Evolutionary conservation across 148 eudicot genomes (phyloP), one percentile per base, ranked within the genome.

Genomic region (Bassia scoparia): DNA sequence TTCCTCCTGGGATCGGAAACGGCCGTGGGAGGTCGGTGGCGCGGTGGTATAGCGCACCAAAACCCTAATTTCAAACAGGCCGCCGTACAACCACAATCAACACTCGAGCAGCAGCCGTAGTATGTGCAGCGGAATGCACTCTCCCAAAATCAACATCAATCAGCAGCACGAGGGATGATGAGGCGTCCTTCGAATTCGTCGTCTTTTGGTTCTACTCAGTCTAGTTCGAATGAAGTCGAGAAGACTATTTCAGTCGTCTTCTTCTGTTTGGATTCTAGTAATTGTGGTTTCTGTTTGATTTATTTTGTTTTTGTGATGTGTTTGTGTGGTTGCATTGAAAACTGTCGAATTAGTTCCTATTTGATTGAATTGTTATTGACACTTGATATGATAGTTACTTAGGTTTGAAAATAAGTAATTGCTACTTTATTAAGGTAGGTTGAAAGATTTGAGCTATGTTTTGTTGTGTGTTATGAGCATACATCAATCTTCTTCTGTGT

Each of bases 1-100:
- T 89, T 78, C 91, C 93, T 41, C 94, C 97, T 23, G 97, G 94
- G 66, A 87, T 91, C 56, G 91, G 86, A 34, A 81, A 83, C 37
- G 85, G 86, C 4, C 78, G 88, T 4, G 87, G 84, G 68, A 79
- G 89, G 83, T 82, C 7, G 14, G 31, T 20, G 53, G 53, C 61
- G 86, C 4, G 81, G 87, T 16, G 82, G 82, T 18, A 71, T 78
- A 58, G 44, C 41, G 53, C 72, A 75, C 44, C 78, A 75, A 54
- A 86, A 83, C 84, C 91, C 91, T 83, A 84, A 83, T 76, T 86
- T 62, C 55, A 5, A 80, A 43, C 17, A 54, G 88, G 29, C 84
- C 84, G 52, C 75, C 81, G 24, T 85, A 58, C n/a, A 35, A 81
- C 65, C 86, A 73, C n/a, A 63, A 65, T 15, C 74, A 84, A 8